A percentile compares a stretch with the other conserved stretches of the same genome.
Evolutionary conservation across 2,329 filamentous ascomycete species (phyloP).

Genomic region (Ophiostoma sp.): DNA sequence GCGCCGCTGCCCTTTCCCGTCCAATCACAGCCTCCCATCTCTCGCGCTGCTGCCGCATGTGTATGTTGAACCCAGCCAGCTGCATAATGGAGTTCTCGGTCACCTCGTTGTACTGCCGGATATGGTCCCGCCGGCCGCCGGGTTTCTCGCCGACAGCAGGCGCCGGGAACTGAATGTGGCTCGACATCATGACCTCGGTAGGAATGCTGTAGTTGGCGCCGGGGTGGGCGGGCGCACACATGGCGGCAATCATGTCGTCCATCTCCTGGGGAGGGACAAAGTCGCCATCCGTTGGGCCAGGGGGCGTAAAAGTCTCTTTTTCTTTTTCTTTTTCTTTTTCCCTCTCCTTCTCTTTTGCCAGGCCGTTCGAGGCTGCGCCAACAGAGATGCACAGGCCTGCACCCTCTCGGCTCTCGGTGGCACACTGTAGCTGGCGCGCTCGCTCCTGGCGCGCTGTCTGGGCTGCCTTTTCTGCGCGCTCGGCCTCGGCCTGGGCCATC

Average conservation of each 20-base stretch:
- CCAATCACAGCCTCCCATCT: slow-evolving; percentile 28
- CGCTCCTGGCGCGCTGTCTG: neutral
- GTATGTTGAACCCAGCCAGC: slow-evolving; percentile 28
- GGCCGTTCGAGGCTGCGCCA: neutral
- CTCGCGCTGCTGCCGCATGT: slow-evolving; percentile 29
- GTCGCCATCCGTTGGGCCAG: neutral
- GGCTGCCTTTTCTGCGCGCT: slow-evolving; percentile 9
- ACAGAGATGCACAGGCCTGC: neutral
- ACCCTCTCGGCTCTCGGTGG: neutral
- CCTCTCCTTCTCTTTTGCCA: slow-evolving; percentile 21
- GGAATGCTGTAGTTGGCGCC: slow-evolving; percentile 30
- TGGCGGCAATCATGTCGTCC: slow-evolving; percentile 31
- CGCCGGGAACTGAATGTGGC: slow-evolving; percentile 21
- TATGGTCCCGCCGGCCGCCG: slow-evolving; percentile 20
- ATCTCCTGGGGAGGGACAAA: slow-evolving; percentile 28
- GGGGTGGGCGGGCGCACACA: slow-evolving; percentile 29
- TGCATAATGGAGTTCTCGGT: slow-evolving; percentile 27
- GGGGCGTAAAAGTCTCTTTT: neutral
- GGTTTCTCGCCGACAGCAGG: slow-evolving; percentile 12
- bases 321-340: neutral
- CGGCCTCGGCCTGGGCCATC: slow-evolving; percentile 26
- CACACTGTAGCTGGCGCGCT: neutral
- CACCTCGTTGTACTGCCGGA: slow-evolving; percentile 27
- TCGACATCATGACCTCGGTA: slow-evolving; percentile 18
- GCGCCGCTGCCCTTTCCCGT: slow-evolving; percentile 29